Evolutionary conservation across 306 rosid species (phyloP).

Genomic region (Cicer cuneatum): DNA sequence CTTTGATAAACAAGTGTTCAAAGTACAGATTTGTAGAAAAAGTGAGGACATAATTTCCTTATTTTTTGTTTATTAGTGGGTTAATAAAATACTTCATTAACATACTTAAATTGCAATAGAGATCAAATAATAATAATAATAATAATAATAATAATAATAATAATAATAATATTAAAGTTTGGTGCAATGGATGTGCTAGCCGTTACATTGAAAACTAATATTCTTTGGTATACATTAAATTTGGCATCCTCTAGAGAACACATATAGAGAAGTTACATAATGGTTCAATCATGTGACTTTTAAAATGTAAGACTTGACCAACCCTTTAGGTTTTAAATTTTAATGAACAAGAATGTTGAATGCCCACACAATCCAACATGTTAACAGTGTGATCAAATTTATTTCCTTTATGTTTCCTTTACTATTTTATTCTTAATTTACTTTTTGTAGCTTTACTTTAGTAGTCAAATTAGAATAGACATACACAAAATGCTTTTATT

Average conservation of each 20-base stretch:
- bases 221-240: not conserved
- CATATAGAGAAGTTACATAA: not conserved
- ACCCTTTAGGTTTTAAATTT: not conserved
- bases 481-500: constrained; percentile 38
- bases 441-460: constrained; percentile 54
- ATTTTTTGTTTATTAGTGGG: constrained; percentile 8
- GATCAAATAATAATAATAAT: not conserved
- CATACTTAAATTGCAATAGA: constrained; percentile 10
- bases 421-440: constrained; percentile 41
- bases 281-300: constrained; percentile 4
- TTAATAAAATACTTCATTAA: constrained; percentile 24
- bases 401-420: constrained; percentile 34
- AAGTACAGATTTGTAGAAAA: constrained; percentile 42
- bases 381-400: constrained; percentile 42
- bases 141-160: no score
- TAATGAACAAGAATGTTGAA: constrained; percentile 39
- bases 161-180: not conserved
- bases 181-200: not conserved
- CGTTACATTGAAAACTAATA: not conserved
- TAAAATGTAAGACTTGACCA: constrained; percentile 1
- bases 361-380: constrained; percentile 53
- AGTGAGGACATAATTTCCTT: constrained; percentile 18
- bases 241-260: not conserved
- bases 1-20: constrained; percentile 45
- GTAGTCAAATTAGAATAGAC: constrained; percentile 49